These are phyloP conservation scores for Stentor coeruleus DNA, from an alignment of 73 alveolate species.

Conservation along the genomic window DNA sequence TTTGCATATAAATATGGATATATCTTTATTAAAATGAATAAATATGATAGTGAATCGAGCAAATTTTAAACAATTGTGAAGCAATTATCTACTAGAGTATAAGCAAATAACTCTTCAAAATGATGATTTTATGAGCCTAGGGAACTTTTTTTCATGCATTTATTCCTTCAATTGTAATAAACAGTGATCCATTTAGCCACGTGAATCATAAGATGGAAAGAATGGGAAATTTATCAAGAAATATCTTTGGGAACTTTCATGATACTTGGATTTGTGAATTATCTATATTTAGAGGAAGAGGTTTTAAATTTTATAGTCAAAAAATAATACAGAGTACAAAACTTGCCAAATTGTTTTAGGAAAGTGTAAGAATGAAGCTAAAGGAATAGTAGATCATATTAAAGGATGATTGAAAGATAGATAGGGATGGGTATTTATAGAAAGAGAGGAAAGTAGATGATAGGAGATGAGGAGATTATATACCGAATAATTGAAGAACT, in stretches of 20 bases:
- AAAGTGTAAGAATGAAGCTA: constrained; percentile 41
- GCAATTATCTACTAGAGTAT: neutral
- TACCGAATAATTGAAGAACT: neutral
- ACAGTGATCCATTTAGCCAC: neutral
- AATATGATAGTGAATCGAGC: neutral
- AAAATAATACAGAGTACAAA: neutral
- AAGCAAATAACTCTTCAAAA: neutral
- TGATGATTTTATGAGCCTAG: neutral
- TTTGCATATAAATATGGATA: too few relatives aligned
- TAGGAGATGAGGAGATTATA: constrained; percentile 16
- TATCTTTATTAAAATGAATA: too few relatives aligned
- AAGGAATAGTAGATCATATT: constrained; percentile 46
- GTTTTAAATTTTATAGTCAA: neutral
- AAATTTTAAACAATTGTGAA: neutral
- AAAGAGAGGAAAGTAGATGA: neutral
- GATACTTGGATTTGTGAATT: too few relatives aligned
- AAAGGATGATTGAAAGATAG: constrained; percentile 73
- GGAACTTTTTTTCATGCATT: neutral
- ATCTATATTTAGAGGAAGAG: neutral
- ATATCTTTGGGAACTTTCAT: neutral
- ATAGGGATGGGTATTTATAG: constrained; percentile 5
- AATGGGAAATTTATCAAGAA: neutral
- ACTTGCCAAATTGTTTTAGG: constrained; percentile 44
- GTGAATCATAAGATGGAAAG: neutral
- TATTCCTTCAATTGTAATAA: neutral